Conservation (phyloP, 192 early-diverging fungal genomes). For the Podila verticillata region DNA sequence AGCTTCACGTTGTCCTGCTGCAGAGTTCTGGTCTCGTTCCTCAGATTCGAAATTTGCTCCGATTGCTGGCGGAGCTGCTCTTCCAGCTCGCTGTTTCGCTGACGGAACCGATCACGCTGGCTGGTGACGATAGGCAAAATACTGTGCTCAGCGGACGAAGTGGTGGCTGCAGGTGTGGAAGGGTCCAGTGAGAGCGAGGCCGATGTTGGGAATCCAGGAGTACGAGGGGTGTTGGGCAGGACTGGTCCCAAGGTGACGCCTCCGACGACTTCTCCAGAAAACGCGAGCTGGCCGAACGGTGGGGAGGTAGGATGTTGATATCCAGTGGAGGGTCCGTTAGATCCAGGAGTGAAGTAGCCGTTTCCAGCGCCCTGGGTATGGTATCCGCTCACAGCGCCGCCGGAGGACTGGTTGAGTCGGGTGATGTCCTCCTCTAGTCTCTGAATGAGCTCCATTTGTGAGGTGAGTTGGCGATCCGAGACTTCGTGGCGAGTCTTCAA, state of each 20-base stretch:
- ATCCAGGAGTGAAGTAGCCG: constrained; percentile 25
- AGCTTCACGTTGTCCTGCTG: constrained; percentile 88
- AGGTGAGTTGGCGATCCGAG: constrained; percentile 44
- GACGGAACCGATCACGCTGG: constrained; percentile 91
- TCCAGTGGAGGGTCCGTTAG: background rate
- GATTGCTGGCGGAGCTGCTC: constrained; percentile 67
- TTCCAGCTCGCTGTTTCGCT: constrained; percentile 87
- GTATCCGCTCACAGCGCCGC: background rate
- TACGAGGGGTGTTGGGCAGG: constrained; percentile 20
- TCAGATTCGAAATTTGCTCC: constrained; percentile 64
- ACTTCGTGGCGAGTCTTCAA: constrained; percentile 39
- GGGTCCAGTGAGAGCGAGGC: constrained; percentile 13
- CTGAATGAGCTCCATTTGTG: constrained; percentile 59
- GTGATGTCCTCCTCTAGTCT: constrained; percentile 66
- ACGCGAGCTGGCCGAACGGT: constrained; percentile 27
- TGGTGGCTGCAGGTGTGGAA: background rate
- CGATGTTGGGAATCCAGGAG: constrained; percentile 34
- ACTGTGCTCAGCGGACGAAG: constrained; percentile 43
- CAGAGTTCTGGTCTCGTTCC: constrained; percentile 70
- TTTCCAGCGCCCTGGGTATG: background rate
- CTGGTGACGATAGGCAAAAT: constrained; percentile 89
- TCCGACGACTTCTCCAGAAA: constrained; percentile 38
- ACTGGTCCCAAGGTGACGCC: constrained; percentile 36
- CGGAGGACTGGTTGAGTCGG: constrained; percentile 43
- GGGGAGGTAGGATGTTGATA: constrained; percentile 36